Base-by-base conservation (phyloP, 2,329 filamentous ascomycete species). In the Parascedosporium putredinis region DNA sequence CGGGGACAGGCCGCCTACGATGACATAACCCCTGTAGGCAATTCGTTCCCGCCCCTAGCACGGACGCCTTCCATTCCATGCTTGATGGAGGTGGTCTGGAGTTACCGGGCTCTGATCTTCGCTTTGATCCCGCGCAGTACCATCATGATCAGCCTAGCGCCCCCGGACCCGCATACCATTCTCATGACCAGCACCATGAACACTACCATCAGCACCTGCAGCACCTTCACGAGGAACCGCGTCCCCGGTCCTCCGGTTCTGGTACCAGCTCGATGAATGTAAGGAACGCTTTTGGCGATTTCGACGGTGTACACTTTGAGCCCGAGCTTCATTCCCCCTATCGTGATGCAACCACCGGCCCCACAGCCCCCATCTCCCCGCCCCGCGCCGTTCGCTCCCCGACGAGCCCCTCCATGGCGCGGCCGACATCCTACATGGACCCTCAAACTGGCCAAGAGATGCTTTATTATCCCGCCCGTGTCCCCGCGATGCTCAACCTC, bases 381-480 rank as follows among this genome's bases (percentile, higher is more conserved):
- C 45, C 44, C 43, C 34, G 25, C 14, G 20, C 16, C n/a, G 14
- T 24, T 20, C 38, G 38, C 38, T 42, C 23, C 3, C 16, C 33
- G n/a, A 29, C 18, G 3, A 40, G 43, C 33, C 43, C 29, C 18
- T 31, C 31, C n/a, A 14, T 38, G 25, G 43, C 49, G 14, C 29
- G 47, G 53, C 10, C 65, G 68, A 16, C 74, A 79, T 9, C 80
- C 1, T 83, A 81, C 62, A 67, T 79, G 59, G 74, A 83, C 59
- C 79, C 79, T 2, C 71, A 75, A 23, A 83, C 83, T 1, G 84
- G 81, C 4, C 81, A 91, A 56, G 74, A 83, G 57, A 95, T 97
- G 87, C 80, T 95, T 8, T 97, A 84, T 66, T 98, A 98, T 63
- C 93, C 93, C 12, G 93, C 93, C 3, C 90, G 88, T 1, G 93